Evolutionary conservation across 1,284 basidiomycete genomes (phyloP).

Genomic region (Microbotryum silenes-acaulis): DNA sequence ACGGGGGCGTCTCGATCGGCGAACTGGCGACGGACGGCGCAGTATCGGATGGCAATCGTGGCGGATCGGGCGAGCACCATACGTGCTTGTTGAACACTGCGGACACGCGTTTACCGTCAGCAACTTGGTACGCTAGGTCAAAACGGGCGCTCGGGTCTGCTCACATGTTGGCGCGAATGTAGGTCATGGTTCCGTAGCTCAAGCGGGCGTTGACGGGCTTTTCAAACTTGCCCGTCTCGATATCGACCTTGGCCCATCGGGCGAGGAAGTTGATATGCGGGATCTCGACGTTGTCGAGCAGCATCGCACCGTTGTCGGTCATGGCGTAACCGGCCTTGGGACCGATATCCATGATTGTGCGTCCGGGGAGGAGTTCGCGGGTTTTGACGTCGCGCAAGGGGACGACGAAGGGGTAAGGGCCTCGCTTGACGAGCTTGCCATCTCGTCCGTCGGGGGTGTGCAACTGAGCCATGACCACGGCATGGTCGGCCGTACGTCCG

Average conservation of each 20-base stretch:
- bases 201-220: constrained; percentile 35
- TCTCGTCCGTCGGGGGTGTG: constrained; percentile 39
- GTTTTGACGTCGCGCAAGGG: constrained; percentile 41
- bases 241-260: constrained; percentile 40
- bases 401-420: constrained; percentile 42
- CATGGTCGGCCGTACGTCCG: constrained; percentile 41
- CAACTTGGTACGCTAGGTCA: too few relatives aligned
- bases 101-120: too few relatives aligned
- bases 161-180: constrained; percentile 40
- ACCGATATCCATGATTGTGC: constrained; percentile 40
- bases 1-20: constrained; percentile 41
- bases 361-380: constrained; percentile 40
- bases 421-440: constrained; percentile 32
- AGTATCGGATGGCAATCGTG: constrained; percentile 43
- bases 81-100: constrained; percentile 36
- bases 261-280: constrained; percentile 43
- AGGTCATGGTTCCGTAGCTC: constrained; percentile 37
- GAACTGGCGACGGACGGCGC: constrained; percentile 42
- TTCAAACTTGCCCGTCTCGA: constrained; percentile 33
- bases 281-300: constrained; percentile 56
- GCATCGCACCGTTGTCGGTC: constrained; percentile 40
- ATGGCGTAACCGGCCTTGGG: constrained; percentile 39
- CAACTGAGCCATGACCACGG: constrained; percentile 44
- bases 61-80: constrained; percentile 40
- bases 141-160: too few relatives aligned